Conservation (phyloP, 2,329 filamentous ascomycete genomes). For the Capronia americana region DNA sequence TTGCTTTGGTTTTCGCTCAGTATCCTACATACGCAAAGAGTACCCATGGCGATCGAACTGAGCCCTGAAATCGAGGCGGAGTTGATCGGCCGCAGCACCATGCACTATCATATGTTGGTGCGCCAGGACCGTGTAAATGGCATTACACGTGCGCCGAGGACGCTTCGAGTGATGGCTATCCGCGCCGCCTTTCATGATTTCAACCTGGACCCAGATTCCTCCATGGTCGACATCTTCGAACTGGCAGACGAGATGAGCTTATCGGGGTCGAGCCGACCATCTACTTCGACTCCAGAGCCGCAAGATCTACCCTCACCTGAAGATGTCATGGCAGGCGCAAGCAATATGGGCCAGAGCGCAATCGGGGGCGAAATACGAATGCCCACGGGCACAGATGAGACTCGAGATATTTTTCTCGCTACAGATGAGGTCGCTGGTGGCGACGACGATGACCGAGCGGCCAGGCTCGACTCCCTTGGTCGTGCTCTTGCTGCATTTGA, state of each 20-base stretch:
- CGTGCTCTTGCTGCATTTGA: not conserved
- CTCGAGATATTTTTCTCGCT: not conserved
- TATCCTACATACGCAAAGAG: constrained; percentile 27
- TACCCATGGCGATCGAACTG: constrained; percentile 27
- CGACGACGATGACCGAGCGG: not conserved
- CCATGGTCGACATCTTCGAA: constrained; percentile 26
- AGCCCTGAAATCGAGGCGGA: constrained; percentile 28
- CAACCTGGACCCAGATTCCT: constrained; percentile 29
- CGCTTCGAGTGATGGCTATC: constrained; percentile 27
- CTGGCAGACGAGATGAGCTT: constrained; percentile 26
- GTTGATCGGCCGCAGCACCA: constrained; percentile 17
- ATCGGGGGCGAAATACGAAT: not conserved
- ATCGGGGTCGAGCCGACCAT: constrained; percentile 17
- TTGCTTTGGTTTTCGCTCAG: constrained; percentile 31
- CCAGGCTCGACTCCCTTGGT: not conserved
- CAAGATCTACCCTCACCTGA: constrained; percentile 16
- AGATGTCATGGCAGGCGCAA: not conserved
- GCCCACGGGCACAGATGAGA: not conserved
- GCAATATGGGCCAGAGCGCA: not conserved
- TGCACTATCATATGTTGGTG: constrained; percentile 21
- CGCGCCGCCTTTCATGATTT: constrained; percentile 30
- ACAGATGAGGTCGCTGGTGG: not conserved
- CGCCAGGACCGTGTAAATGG: constrained; percentile 18
- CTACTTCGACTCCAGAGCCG: constrained; percentile 36
- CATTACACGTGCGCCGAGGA: constrained; percentile 15